Conservation (phyloP, 1,139 yeast species). For the Nakaseomyces bracarensis region DNA sequence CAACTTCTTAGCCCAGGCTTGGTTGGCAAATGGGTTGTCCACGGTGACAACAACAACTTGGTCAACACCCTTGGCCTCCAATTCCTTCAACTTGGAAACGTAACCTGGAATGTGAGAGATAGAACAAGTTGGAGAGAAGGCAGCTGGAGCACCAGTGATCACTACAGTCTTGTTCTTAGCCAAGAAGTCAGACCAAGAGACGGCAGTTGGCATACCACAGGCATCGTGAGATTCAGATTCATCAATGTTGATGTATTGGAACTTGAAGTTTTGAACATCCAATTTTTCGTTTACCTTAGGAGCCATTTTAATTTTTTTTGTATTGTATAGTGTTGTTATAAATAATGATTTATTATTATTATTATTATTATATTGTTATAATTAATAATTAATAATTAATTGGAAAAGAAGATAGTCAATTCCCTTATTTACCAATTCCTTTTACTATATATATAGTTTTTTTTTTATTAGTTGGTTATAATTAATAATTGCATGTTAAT, state of each 20-base stretch:
- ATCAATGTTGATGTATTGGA: constrained; percentile 25
- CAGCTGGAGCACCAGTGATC: constrained; percentile 81
- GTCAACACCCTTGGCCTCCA: constrained; percentile 62
- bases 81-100: constrained; percentile 43
- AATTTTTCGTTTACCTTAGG: constrained; percentile 21
- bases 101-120: constrained; percentile 74
- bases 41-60: constrained; percentile 64
- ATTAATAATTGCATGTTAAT: too few species aligned
- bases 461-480: too few species aligned
- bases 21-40: constrained; percentile 73
- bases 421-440: too few species aligned
- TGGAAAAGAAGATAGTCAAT: too few species aligned
- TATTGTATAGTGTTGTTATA: background rate
- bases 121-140: constrained; percentile 86
- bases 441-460: too few species aligned
- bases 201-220: constrained; percentile 27
- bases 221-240: constrained; percentile 18
- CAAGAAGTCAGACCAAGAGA: constrained; percentile 25
- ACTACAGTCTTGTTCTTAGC: constrained; percentile 39
- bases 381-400: background rate
- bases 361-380: background rate
- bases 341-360: too few species aligned
- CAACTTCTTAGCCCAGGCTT: constrained; percentile 76
- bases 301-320: constrained; percentile 7
- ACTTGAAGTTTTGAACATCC: constrained; percentile 21